Evolutionary conservation across 164 flowering plant genomes (phyloP).

Genomic region (Vitis riparia): DNA sequence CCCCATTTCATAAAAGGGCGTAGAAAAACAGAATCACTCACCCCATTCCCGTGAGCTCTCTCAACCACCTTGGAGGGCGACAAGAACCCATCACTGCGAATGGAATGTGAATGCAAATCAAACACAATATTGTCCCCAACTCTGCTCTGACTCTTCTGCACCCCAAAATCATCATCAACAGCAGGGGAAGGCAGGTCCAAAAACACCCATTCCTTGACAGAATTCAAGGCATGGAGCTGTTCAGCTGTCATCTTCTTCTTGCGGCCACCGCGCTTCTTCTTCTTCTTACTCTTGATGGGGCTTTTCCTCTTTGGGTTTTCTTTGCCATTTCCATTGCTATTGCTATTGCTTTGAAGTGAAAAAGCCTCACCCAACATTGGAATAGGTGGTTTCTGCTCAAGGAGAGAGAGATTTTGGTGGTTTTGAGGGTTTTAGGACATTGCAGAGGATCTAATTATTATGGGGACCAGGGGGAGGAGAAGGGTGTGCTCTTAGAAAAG

Average conservation of each 20-base stretch:
- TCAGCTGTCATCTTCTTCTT: constrained; percentile 70
- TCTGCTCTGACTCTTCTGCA: constrained; percentile 20
- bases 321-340: no score
- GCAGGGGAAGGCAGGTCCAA: constrained; percentile 27
- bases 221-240: constrained; percentile 53
- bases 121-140: constrained; percentile 54
- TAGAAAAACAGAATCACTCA: constrained; percentile 30
- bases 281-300: constrained; percentile 27
- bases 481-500: no score
- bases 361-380: no score
- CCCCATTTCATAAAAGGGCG: not conserved
- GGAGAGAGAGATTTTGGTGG: no score
- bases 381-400: no score
- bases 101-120: constrained; percentile 90
- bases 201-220: constrained; percentile 72
- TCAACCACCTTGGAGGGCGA: constrained; percentile 87
- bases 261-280: constrained; percentile 58
- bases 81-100: constrained; percentile 85
- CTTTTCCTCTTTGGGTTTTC: no score
- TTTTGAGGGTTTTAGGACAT: no score
- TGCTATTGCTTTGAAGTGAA: no score
- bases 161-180: constrained; percentile 49
- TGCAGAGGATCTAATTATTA: no score
- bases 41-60: constrained; percentile 91
- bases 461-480: no score